These are phyloP conservation scores for Nannochloropsis gaditana DNA, from an alignment of 108 stramenopile genomes.

Conservation along the genomic window DNA sequence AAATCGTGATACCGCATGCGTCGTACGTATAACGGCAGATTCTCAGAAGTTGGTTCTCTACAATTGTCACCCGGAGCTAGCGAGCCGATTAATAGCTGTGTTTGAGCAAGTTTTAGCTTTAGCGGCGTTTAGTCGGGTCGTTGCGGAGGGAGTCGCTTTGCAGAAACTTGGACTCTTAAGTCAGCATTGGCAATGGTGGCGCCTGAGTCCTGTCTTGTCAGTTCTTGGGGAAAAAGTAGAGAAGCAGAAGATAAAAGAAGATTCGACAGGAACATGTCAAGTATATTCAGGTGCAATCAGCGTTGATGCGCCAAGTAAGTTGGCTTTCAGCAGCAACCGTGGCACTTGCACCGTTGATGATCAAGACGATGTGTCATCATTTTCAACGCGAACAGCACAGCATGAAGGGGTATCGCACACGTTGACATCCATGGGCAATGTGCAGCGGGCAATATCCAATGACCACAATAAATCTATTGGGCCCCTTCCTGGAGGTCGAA, in stretches of 20 bases:
- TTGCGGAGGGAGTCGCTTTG: neutral
- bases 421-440: neutral
- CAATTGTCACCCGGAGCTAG: conserved; percentile 19
- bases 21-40: neutral
- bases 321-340: too few relatives aligned
- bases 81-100: neutral
- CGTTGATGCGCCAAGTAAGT: too few relatives aligned
- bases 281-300: too few relatives aligned
- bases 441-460: neutral
- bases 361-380: too few relatives aligned
- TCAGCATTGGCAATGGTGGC: neutral
- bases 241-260: too few relatives aligned
- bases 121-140: neutral
- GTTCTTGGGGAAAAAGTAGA: neutral
- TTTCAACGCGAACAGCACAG: too few relatives aligned
- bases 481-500: too few relatives aligned
- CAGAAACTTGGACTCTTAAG: neutral
- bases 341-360: too few relatives aligned
- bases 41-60: neutral
- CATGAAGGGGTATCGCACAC: neutral
- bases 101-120: neutral
- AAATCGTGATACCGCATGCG: neutral
- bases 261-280: too few relatives aligned
- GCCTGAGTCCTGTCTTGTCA: neutral
- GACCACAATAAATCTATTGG: neutral